A percentile compares a stretch with the other conserved stretches of the same genome.
These are phyloP conservation scores for Cercospora beticola DNA, from an alignment of 2,329 filamentous ascomycete genomes.

Conservation along the genomic window DNA sequence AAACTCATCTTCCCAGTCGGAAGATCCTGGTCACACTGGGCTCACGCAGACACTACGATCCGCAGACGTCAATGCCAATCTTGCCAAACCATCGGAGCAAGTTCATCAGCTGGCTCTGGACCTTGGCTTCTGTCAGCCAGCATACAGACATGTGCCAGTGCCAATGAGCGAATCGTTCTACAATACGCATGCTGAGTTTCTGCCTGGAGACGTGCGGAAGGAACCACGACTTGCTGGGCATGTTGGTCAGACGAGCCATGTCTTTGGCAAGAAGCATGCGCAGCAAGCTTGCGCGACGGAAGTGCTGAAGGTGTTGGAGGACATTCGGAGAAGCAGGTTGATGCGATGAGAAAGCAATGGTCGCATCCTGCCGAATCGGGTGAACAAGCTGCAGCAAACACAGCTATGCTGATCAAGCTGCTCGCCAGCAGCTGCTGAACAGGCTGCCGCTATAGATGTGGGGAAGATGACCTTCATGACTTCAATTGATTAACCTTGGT, in stretches of 20 bases:
- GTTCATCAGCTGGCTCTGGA: conserved; percentile 26
- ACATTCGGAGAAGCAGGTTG: conserved; percentile 29
- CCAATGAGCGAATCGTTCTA: conserved; percentile 34
- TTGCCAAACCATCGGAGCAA: conserved; percentile 13
- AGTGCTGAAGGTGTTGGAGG: conserved; percentile 43
- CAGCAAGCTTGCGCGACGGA: conserved; percentile 50
- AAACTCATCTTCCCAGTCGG: not conserved
- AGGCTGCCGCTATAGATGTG: not conserved
- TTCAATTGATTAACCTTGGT: not conserved
- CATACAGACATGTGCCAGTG: conserved; percentile 23
- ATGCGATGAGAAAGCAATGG: not conserved
- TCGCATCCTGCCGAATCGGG: not conserved
- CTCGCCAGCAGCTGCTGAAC: not conserved
- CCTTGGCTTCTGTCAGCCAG: conserved; percentile 30
- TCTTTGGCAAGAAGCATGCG: conserved; percentile 52
- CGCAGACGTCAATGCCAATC: conserved; percentile 9
- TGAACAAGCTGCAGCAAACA: not conserved
- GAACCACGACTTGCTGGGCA: conserved; percentile 37
- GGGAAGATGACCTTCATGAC: not conserved
- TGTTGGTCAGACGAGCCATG: conserved; percentile 44
- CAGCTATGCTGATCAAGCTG: not conserved
- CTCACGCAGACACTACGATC: conserved; percentile 15
- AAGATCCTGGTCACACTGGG: conserved; percentile 9
- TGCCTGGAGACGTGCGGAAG: conserved; percentile 16
- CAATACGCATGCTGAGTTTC: conserved; percentile 41